Conservation (phyloP, 2,329 filamentous ascomycete genomes). For the Lecanicillium sp. region DNA sequence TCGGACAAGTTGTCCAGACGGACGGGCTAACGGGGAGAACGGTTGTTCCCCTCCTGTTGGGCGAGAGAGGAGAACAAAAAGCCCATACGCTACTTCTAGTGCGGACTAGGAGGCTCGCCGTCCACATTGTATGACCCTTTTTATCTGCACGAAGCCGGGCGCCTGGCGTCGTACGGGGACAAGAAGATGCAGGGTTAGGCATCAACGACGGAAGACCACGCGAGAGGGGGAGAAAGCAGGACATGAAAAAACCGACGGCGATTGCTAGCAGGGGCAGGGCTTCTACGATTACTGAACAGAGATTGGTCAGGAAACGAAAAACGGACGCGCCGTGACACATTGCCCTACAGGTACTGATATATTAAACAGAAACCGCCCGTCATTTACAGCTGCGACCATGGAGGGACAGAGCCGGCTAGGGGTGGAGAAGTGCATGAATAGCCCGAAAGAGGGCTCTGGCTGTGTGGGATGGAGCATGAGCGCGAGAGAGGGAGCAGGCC, state of each 20-base stretch:
- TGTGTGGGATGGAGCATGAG: background rate
- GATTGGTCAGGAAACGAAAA: constrained; percentile 4
- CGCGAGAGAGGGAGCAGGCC: background rate
- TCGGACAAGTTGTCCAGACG: background rate
- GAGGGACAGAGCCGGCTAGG: background rate
- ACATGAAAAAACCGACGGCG: background rate
- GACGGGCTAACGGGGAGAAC: background rate
- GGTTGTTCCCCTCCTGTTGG: background rate
- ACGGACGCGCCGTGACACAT: background rate
- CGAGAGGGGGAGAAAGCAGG: background rate
- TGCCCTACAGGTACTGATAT: too few species aligned
- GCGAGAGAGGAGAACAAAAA: background rate
- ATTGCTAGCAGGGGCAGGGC: background rate
- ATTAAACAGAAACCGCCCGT: background rate
- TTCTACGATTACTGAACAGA: constrained; percentile 6
- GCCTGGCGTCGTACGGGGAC: constrained; percentile 1
- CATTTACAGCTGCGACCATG: background rate
- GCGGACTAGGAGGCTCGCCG: background rate
- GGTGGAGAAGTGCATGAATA: constrained; percentile 4
- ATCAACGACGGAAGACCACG: background rate
- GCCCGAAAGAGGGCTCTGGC: background rate
- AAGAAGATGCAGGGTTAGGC: constrained; percentile 1
- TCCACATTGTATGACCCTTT: constrained; percentile 10
- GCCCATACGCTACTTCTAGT: constrained; percentile 3
- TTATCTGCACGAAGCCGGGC: constrained; percentile 5